Base-by-base conservation (phyloP, 1,284 basidiomycete genomes). In the Ceratobasidium sp. region DNA sequence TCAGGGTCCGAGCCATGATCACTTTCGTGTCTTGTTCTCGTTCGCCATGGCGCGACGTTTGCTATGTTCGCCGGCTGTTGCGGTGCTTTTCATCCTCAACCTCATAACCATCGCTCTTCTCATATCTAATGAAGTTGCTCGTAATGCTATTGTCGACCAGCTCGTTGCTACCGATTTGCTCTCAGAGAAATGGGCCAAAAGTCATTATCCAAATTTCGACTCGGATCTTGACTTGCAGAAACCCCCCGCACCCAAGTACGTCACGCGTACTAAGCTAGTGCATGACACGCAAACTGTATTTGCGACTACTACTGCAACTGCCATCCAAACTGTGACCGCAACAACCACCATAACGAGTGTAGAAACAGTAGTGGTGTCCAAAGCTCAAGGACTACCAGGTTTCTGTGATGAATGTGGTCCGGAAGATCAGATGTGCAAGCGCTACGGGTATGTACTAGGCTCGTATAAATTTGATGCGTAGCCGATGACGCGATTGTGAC, bases 401-500 rank as follows among this genome's bases (percentile, higher is more conserved):
- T 78, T 73, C 27, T 78, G 77, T 50, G 69, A 78, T 24, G 63
- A 56, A 15, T 78, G 77, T 64, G 74, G 77, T 11, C 76, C 75
- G 45, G 67, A 76, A 6, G 77, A 78, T 59, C 24, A 48, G 36
- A 24, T 78, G 63, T 78, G 77, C 59, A 51, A 27, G n/a, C 36
- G 74, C 73, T 78, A 78, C 45, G 77, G 77, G 77, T 78, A 64
- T 31, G 64, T 53, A 11, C 41, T 73, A 27, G 19, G 19, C 24
- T 56, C 17, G 22, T 2, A 9, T 29, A 8, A 5, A 0, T 36
- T n/a, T 29, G 50, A 1, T 11, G 33, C 15, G 33, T 14, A 50
- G 36, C 54, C 62, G 17, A 48, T 24, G 17, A 56, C 14, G 36
- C 11, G 45, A 33, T 53, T 33, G 33, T 17, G 19, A 11, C 5